These are phyloP conservation scores for Sphaerulina populicola DNA, from an alignment of 2,329 filamentous ascomycete species.

Conservation along the genomic window DNA sequence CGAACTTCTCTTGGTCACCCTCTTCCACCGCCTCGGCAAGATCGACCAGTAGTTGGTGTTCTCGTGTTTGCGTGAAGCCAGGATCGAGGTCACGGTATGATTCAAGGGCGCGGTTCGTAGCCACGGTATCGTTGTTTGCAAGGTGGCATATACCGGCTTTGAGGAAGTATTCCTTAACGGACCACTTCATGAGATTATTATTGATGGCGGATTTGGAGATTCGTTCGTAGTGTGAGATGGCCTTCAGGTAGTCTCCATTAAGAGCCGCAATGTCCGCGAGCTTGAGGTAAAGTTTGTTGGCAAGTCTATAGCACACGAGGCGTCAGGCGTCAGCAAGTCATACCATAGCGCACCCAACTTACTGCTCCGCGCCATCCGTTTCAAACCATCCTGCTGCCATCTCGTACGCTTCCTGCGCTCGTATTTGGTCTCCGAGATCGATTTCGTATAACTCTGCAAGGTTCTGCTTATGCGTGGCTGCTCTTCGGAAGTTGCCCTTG, in stretches of 20 bases:
- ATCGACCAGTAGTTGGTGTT: slow-evolving; percentile 73
- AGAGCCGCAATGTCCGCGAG: slow-evolving; percentile 79
- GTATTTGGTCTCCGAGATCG: slow-evolving; percentile 68
- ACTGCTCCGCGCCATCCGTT: slow-evolving; percentile 74
- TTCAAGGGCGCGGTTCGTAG: slow-evolving; percentile 68
- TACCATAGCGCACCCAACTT: slow-evolving; percentile 35
- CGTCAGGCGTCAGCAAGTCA: neutral
- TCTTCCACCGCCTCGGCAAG: slow-evolving; percentile 66
- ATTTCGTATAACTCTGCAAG: slow-evolving; percentile 78
- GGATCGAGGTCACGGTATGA: slow-evolving; percentile 73
- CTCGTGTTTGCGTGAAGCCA: slow-evolving; percentile 66
- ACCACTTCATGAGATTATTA: slow-evolving; percentile 90
- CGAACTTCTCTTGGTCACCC: slow-evolving; percentile 72
- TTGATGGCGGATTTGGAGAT: slow-evolving; percentile 67
- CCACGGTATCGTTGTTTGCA: slow-evolving; percentile 65
- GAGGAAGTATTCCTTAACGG: slow-evolving; percentile 89
- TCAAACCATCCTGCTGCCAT: slow-evolving; percentile 84
- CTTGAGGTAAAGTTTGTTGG: slow-evolving; percentile 91
- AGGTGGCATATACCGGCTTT: slow-evolving; percentile 91
- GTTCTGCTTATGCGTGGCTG: slow-evolving; percentile 83
- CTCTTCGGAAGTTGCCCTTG: slow-evolving; percentile 84
- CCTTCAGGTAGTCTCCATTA: slow-evolving; percentile 73
- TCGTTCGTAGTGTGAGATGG: slow-evolving; percentile 74
- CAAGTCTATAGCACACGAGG: slow-evolving; percentile 50
- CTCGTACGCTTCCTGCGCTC: slow-evolving; percentile 75